A percentile compares a stretch with the other conserved stretches of the same genome.
These are phyloP conservation scores for Setaria viridis DNA, from an alignment of 202 grass and related monocot species.

Conservation along the genomic window DNA sequence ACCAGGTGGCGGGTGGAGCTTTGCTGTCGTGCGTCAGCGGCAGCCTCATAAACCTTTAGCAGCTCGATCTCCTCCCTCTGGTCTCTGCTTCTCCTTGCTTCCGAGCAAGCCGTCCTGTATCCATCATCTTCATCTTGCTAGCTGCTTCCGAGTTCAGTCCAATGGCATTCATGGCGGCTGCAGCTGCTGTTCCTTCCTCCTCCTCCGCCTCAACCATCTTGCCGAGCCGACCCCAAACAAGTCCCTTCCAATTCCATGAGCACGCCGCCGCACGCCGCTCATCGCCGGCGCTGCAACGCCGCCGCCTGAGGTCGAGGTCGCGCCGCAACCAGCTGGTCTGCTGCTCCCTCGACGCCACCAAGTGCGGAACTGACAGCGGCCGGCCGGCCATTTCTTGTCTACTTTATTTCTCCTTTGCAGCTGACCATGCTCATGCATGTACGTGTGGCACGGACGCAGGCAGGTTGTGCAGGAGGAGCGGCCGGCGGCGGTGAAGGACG, in stretches of 20 bases:
- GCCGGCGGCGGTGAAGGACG: constrained; percentile 18
- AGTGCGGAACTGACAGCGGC: neutral
- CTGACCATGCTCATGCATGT: neutral
- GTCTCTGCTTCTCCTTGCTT: neutral
- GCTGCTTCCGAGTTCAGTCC: neutral
- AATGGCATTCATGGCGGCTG: neutral
- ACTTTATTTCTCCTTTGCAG: neutral
- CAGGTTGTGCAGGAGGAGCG: neutral
- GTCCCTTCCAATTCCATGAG: neutral
- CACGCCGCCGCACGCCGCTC: neutral
- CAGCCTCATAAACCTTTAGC: neutral
- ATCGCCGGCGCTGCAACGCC: neutral
- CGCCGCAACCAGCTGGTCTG: neutral
- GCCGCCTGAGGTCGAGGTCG: neutral
- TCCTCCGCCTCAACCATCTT: neutral
- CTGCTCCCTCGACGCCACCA: neutral
- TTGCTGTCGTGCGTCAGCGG: neutral
- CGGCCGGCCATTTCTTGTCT: neutral
- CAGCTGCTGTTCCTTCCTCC: neutral
- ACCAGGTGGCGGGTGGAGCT: neutral
- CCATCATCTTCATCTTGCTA: neutral
- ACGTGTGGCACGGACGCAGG: neutral
- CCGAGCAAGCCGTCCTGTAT: neutral
- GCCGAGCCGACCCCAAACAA: neutral
- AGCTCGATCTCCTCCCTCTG: too few relatives aligned